These are phyloP conservation scores for Neurospora terricola DNA, from an alignment of 495 filamentous ascomycete genomes.

Conservation along the genomic window DNA sequence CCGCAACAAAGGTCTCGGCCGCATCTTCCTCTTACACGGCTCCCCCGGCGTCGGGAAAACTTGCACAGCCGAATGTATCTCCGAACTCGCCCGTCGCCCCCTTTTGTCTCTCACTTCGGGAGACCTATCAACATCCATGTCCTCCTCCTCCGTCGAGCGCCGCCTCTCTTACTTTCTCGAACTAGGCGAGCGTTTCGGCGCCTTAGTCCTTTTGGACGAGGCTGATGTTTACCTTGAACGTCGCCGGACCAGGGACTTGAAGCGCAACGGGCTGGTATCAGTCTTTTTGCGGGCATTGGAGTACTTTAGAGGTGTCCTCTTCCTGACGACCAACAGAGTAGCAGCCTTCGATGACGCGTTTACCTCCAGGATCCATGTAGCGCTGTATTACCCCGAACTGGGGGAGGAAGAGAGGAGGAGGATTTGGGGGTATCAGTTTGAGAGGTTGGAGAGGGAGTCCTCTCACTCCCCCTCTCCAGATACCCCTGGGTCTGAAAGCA, in stretches of 20 bases:
- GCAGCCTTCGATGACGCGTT: constrained; percentile 33
- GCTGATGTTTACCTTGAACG: constrained; percentile 48
- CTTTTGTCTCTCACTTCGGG: constrained; percentile 29
- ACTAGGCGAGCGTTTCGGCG: constrained; percentile 34
- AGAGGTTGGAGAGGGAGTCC: constrained; percentile 16
- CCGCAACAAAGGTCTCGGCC: constrained; percentile 36
- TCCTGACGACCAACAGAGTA: constrained; percentile 36
- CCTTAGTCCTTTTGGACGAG: constrained; percentile 34
- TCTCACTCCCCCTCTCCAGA: not conserved
- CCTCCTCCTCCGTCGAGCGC: constrained; percentile 22
- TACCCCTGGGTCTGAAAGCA: no score
- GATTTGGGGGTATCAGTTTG: constrained; percentile 33
- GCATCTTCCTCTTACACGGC: constrained; percentile 45
- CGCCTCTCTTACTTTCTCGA: constrained; percentile 29
- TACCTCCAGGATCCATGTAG: constrained; percentile 33
- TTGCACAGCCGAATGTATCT: constrained; percentile 35
- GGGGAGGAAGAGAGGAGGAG: constrained; percentile 23
- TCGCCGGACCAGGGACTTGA: constrained; percentile 59
- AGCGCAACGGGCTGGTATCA: constrained; percentile 67
- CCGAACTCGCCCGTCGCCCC: constrained; percentile 28
- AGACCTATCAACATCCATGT: constrained; percentile 23
- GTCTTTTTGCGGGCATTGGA: constrained; percentile 41
- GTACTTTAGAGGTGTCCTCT: constrained; percentile 32
- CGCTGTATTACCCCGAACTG: constrained; percentile 30
- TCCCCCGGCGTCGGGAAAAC: constrained; percentile 43